Base-by-base conservation (phyloP, 495 filamentous ascomycete species). In the Tirmania nivea region DNA sequence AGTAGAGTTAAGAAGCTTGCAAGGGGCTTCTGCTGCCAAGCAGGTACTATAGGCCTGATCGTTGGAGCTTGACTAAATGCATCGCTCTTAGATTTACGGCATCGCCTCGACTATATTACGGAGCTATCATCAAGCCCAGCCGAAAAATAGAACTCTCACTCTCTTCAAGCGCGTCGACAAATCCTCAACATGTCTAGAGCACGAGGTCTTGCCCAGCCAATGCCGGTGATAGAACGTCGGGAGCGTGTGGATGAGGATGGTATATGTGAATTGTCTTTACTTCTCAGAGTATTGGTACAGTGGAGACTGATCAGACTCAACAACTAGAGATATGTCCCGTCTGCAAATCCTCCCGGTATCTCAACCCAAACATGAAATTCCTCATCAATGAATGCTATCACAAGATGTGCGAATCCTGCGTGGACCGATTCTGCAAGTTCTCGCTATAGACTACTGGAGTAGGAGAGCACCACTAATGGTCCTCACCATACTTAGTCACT, bases 381-480 rank as follows among this genome's bases (percentile, higher is more conserved):
- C 82, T 92, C 57, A 84, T 96, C 67, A 94, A 95, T 67, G 84
- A 89, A 16, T 99, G 90, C 75, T 99, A 96, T 73, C 90, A 99
- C 75, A 84, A 83, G 57, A 94, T 99, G 86, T 99, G 90, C 69
- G 77, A 80, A 61, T 84, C 81, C 35, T 96, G 90, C 72, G 89
- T 96, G 50, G 84, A 87, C 70, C 81, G 88, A 25, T 84, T 94
- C 56, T 97, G 39, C 17, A 19, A 45, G 39, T 19, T 19, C 39
- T 14, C 39, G 7, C 25, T 7, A 31, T 31, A 5, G 25, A 5
- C 25, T n/a, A n/a, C 25, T 31, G 25, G 2, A 31, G 25, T 31
- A 31, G 25, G 25, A 31, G 25, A 31, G 7, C 25, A 3, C 3
- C 7, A 31, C 25, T 31, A 31, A 31, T 31, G 7, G 25, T 0